Conservation (phyloP, 371 early-diverging fungal genomes). For the Sporodiniella umbellata region DNA sequence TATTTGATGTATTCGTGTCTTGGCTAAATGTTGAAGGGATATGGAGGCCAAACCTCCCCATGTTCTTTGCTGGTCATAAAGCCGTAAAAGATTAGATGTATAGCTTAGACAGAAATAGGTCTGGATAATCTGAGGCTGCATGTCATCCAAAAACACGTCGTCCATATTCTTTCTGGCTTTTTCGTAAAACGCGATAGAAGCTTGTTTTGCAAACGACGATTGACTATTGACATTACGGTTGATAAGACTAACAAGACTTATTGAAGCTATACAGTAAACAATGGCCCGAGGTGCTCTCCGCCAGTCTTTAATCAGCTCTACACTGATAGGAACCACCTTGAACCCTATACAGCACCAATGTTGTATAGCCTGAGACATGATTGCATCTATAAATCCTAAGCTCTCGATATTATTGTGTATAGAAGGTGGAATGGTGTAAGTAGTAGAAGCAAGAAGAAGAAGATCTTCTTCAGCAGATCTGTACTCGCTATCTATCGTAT, state of each 20-base stretch:
- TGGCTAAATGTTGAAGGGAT: slow-evolving; percentile 19
- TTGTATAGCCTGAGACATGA: slow-evolving; percentile 19
- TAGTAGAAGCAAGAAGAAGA: neutral
- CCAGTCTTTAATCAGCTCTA: slow-evolving; percentile 19
- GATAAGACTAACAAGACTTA: slow-evolving; percentile 24
- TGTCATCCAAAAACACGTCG: slow-evolving; percentile 21
- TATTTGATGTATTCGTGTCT: neutral
- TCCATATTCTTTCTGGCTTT: slow-evolving; percentile 27
- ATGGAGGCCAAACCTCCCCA: slow-evolving; percentile 30
- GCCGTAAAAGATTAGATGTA: slow-evolving; percentile 24
- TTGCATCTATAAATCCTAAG: slow-evolving; percentile 14
- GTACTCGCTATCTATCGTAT: neutral
- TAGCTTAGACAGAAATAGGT: slow-evolving; percentile 30
- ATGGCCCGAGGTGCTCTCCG: slow-evolving; percentile 14
- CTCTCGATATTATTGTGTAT: slow-evolving; percentile 10
- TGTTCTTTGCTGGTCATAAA: slow-evolving; percentile 30
- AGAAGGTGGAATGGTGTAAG: slow-evolving; percentile 10
- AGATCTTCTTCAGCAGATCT: slow-evolving; percentile 14
- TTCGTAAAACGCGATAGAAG: slow-evolving; percentile 23
- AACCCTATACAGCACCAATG: slow-evolving; percentile 33
- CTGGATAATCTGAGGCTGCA: slow-evolving; percentile 21
- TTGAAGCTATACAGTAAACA: slow-evolving; percentile 27
- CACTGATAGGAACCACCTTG: slow-evolving; percentile 20
- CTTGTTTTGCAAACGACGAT: slow-evolving; percentile 14
- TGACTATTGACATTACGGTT: neutral